A percentile compares a stretch with the other conserved stretches of the same genome.
phyloP scores from a whole-genome alignment of 345 rosid species.

The Citrus glauca region DNA sequence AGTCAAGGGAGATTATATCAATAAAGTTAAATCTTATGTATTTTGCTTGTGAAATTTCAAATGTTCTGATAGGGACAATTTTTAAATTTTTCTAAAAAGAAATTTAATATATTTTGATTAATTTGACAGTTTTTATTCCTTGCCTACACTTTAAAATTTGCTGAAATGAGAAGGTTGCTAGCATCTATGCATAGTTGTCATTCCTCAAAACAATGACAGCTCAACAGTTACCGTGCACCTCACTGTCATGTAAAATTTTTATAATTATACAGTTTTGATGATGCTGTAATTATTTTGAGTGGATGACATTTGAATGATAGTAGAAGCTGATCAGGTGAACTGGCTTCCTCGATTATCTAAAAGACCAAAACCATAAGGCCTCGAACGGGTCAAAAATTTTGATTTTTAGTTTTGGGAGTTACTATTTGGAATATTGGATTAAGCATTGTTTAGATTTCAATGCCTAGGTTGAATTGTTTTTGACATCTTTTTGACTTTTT shows the following conservation, averaged over 20 bases:
- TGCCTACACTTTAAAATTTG: background rate
- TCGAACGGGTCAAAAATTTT: background rate
- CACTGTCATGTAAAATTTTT: constrained; percentile 1
- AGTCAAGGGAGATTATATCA: background rate
- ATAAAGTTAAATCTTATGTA: background rate
- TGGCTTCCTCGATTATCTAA: background rate
- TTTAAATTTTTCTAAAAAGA: background rate
- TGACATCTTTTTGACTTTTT: background rate
- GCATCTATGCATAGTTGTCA: constrained; percentile 17
- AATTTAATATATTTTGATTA: background rate
- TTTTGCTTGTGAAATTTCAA: background rate
- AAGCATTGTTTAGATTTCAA: background rate
- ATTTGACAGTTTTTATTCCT: background rate
- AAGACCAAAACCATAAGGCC: background rate
- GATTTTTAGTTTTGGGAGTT: background rate
- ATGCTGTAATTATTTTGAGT: constrained; percentile 6
- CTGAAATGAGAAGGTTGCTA: background rate
- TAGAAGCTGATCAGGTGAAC: background rate
- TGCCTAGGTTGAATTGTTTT: background rate
- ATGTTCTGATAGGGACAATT: background rate
- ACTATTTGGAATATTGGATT: background rate
- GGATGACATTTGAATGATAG: background rate
- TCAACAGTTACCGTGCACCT: constrained; percentile 24
- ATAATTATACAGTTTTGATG: constrained; percentile 10
- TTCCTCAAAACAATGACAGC: constrained; percentile 30